Evolutionary conservation across 2,329 filamentous ascomycete genomes (phyloP).

Genomic region (Fusarium floridanum): DNA sequence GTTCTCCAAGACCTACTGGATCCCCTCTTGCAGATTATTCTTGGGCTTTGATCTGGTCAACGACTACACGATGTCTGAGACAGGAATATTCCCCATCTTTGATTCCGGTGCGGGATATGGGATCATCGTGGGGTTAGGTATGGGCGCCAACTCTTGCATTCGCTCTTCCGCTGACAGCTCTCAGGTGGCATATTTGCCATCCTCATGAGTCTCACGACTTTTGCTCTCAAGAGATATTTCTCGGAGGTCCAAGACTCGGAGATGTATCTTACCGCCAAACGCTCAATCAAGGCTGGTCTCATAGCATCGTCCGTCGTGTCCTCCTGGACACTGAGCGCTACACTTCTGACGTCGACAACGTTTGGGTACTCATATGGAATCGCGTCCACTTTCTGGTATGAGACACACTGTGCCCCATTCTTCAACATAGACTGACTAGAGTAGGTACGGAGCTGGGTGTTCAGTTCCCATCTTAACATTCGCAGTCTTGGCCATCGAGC

Average conservation of each 20-base stretch:
- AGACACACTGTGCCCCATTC: too few relatives aligned
- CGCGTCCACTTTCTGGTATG: background rate
- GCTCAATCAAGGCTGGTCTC: background rate
- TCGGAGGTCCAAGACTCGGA: background rate
- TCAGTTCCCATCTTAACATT: background rate
- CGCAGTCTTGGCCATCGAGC: background rate
- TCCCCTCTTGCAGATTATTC: background rate
- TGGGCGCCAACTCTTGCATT: background rate
- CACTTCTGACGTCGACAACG: background rate
- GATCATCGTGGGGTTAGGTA: background rate
- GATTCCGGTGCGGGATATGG: background rate
- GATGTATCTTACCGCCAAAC: background rate
- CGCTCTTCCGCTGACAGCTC: background rate
- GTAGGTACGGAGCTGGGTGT: background rate
- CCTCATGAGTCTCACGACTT: background rate
- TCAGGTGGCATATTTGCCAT: background rate
- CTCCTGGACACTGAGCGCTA: background rate
- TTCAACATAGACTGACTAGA: too few relatives aligned
- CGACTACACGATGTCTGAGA: background rate
- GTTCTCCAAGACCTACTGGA: background rate
- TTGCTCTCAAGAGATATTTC: background rate
- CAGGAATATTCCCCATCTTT: background rate
- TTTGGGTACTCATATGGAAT: background rate
- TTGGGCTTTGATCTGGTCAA: background rate
- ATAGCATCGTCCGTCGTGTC: background rate